phyloP scores from a whole-genome alignment of 2,329 filamentous ascomycete species.

The Hypoxylon sp. region DNA sequence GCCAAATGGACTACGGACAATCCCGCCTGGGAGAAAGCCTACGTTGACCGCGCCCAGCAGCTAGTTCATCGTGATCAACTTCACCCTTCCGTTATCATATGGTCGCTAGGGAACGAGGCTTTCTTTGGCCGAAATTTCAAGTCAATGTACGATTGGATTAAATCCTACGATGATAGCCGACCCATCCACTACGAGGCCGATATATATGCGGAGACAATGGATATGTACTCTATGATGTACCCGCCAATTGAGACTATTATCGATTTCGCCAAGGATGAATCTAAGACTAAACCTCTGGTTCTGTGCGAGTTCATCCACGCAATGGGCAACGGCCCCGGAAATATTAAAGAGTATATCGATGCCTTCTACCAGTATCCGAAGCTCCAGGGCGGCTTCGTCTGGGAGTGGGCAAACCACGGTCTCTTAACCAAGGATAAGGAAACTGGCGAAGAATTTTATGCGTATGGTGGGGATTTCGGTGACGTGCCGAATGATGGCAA shows the following conservation, averaged over 20 bases:
- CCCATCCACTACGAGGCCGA: conserved; percentile 75
- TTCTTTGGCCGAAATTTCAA: conserved; percentile 76
- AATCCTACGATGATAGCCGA: conserved; percentile 67
- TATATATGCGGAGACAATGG: conserved; percentile 67
- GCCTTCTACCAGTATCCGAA: conserved; percentile 70
- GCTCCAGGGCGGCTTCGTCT: conserved; percentile 74
- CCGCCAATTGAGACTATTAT: conserved; percentile 61
- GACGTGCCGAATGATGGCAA: conserved; percentile 70
- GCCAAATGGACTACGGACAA: conserved; percentile 70
- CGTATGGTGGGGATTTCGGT: conserved; percentile 70
- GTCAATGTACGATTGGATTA: conserved; percentile 74
- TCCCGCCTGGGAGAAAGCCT: conserved; percentile 70
- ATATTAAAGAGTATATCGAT: conserved; percentile 74
- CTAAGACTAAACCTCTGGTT: conserved; percentile 66
- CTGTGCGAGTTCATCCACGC: conserved; percentile 68
- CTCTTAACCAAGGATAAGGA: conserved; percentile 60
- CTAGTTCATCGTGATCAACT: conserved; percentile 76
- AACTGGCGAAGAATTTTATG: conserved; percentile 63
- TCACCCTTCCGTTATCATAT: conserved; percentile 75
- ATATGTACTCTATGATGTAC: conserved; percentile 76
- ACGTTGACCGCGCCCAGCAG: conserved; percentile 75
- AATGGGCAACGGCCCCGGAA: conserved; percentile 79
- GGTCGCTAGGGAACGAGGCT: conserved; percentile 77
- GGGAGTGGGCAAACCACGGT: conserved; percentile 72
- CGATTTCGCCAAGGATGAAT: conserved; percentile 56